Percentiles rank a stretch among this genome's conserved stretches.
These are phyloP conservation scores for Pachyrhizus erosus DNA, from an alignment of 306 rosid genomes.

Conservation along the genomic window DNA sequence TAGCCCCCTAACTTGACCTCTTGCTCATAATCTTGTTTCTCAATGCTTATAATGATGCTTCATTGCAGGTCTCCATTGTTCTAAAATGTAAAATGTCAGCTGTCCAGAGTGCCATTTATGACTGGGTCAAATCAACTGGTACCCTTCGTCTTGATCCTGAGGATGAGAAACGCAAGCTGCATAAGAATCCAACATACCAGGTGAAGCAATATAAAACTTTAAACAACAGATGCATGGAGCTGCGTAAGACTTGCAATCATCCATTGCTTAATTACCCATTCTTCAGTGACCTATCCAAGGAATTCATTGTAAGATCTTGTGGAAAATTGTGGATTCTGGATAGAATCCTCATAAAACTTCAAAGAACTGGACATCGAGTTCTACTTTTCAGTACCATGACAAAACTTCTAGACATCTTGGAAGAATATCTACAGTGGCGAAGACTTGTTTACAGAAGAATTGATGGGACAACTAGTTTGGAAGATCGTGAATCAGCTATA, in stretches of 20 bases:
- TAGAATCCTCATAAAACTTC: constrained; percentile 91
- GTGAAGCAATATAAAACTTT: constrained; percentile 86
- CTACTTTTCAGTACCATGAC: constrained; percentile 99
- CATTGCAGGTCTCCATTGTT: constrained; percentile 87
- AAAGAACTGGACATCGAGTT: constrained; percentile 94
- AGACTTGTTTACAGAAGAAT: constrained; percentile 89
- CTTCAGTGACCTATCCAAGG: constrained; percentile 87
- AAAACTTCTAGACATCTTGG: constrained; percentile 93
- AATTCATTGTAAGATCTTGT: constrained; percentile 87
- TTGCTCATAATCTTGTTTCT: constrained; percentile 36
- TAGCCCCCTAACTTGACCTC: constrained; percentile 33
- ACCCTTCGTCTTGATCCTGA: constrained; percentile 99
- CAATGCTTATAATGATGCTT: constrained; percentile 42
- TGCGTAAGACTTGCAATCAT: constrained; percentile 97
- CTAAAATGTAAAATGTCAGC: constrained; percentile 93
- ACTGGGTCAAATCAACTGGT: constrained; percentile 97
- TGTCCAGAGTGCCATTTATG: constrained; percentile 91
- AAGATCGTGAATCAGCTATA: constrained; percentile 98
- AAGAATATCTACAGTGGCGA: constrained; percentile 98
- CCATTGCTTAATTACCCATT: constrained; percentile 94
- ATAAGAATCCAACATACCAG: constrained; percentile 77
- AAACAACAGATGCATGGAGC: constrained; percentile 98
- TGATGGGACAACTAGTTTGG: constrained; percentile 98
- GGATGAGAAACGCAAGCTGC: constrained; percentile 81
- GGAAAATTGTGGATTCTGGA: constrained; percentile 98